These are phyloP conservation scores for Asterophora parasitica DNA, from an alignment of 768 basidiomycete species.

Conservation along the genomic window DNA sequence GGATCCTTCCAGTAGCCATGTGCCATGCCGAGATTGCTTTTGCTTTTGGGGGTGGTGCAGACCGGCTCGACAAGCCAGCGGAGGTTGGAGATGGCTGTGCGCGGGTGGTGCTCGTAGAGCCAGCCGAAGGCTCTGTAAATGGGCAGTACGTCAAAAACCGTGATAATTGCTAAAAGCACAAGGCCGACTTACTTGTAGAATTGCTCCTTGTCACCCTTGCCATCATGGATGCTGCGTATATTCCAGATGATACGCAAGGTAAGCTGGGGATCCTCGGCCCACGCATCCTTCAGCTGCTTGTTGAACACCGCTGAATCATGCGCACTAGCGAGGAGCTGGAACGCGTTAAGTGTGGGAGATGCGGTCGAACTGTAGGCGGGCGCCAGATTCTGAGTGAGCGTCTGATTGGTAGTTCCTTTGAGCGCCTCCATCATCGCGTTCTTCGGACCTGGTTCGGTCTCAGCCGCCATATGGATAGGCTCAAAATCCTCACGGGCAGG, in stretches of 20 bases:
- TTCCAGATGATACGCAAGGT: conserved; percentile 69
- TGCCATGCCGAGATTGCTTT: conserved; percentile 23
- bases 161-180: neutral
- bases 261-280: conserved; percentile 52
- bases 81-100: conserved; percentile 64
- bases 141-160: neutral
- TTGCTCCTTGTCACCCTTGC: conserved; percentile 52
- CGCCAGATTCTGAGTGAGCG: conserved; percentile 46
- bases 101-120: conserved; percentile 64
- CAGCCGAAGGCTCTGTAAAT: conserved; percentile 51
- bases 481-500: conserved; percentile 24
- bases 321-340: conserved; percentile 34
- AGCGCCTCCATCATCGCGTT: conserved; percentile 59
- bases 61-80: conserved; percentile 47
- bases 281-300: conserved; percentile 40
- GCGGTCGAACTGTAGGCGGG: conserved; percentile 48
- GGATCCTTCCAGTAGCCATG: conserved; percentile 80
- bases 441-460: conserved; percentile 7
- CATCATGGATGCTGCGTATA: conserved; percentile 64
- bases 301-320: conserved; percentile 22
- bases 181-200: conserved; percentile 48
- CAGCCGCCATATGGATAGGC: neutral
- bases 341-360: conserved; percentile 53
- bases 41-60: conserved; percentile 29
- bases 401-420: conserved; percentile 34